phyloP scores from a whole-genome alignment of 768 basidiomycete genomes.

The Mycena indigotica region DNA sequence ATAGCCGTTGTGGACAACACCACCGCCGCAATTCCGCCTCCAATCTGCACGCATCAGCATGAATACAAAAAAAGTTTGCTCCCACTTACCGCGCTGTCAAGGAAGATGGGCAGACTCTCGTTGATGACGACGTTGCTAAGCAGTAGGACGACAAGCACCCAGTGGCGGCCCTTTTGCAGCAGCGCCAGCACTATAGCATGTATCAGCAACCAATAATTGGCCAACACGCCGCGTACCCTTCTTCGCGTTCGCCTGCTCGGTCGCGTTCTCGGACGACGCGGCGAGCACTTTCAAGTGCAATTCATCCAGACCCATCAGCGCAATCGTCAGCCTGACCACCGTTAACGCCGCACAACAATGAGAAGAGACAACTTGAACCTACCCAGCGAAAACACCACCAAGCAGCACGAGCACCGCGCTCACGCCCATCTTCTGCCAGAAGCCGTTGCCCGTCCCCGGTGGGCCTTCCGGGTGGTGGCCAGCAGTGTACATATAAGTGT shows the following conservation, averaged over 20 bases:
- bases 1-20: conserved; percentile 8
- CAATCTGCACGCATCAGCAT: neutral
- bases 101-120: conserved; percentile 13
- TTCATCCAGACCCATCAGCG: conserved; percentile 92
- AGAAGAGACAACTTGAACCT: conserved; percentile 24
- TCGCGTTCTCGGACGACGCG: conserved; percentile 73
- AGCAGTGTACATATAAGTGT: neutral
- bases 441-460: too few species aligned
- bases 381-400: conserved; percentile 94
- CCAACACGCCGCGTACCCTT: conserved; percentile 48
- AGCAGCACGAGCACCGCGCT: conserved; percentile 71
- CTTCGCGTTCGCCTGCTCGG: conserved; percentile 68
- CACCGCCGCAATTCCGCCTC: conserved; percentile 9
- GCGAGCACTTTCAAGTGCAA: conserved; percentile 86
- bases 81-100: conserved; percentile 10
- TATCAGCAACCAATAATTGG: neutral
- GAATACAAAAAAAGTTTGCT: neutral
- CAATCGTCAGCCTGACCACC: conserved; percentile 74
- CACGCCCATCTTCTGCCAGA: conserved; percentile 70
- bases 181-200: conserved; percentile 47
- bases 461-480: too few species aligned
- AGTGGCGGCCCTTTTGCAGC: conserved; percentile 73
- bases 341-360: neutral
- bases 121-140: conserved; percentile 9
- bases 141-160: conserved; percentile 76